Conservation (phyloP, 495 filamentous ascomycete species). For the Penicillium tannophilum region DNA sequence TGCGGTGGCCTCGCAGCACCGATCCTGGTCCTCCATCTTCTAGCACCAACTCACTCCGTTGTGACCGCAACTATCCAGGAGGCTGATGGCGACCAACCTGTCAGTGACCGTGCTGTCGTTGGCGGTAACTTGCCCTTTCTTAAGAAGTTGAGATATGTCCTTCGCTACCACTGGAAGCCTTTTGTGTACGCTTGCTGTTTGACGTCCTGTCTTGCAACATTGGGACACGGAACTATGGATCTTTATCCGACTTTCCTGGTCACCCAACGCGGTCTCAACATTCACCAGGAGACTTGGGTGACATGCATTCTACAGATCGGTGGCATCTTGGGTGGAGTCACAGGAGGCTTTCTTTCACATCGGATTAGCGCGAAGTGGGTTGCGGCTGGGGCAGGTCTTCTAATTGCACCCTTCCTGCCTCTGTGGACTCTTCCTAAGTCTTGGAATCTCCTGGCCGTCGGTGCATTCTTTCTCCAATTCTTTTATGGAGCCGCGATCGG, state of each 20-base stretch:
- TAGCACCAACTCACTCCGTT: background rate
- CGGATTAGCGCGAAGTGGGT: background rate
- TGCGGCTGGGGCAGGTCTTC: background rate
- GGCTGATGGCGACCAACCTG: background rate
- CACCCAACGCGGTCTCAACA: background rate
- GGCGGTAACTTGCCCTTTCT: background rate
- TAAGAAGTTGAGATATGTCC: background rate
- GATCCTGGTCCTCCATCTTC: background rate
- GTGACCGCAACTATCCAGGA: background rate
- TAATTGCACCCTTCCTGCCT: background rate
- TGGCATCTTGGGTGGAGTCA: background rate
- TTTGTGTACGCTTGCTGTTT: background rate
- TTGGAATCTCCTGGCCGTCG: background rate
- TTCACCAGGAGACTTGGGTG: background rate
- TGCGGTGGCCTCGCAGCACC: background rate
- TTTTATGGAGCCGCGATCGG: background rate
- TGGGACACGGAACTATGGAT: background rate
- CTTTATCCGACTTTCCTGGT: background rate
- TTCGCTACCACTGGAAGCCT: background rate
- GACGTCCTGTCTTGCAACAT: background rate
- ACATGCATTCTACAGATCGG: background rate
- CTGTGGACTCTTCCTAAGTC: background rate
- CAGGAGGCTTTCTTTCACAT: background rate
- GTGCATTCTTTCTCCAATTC: background rate
- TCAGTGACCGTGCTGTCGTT: background rate